phyloP scores from a whole-genome alignment of 2,329 filamentous ascomycete species.

The Scedosporium boydii region DNA sequence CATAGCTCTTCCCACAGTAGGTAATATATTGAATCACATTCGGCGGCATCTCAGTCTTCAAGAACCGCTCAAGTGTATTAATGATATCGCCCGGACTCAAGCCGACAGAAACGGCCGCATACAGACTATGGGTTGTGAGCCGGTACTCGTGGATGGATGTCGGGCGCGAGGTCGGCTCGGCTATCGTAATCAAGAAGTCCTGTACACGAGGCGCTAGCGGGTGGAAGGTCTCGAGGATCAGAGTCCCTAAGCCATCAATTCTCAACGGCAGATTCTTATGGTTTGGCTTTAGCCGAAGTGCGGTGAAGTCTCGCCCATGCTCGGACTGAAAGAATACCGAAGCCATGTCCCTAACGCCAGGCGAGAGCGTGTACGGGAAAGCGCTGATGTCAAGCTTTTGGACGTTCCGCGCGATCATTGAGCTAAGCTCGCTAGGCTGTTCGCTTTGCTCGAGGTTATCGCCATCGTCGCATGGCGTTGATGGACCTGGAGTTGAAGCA shows the following conservation, averaged over 20 bases:
- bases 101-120: constrained; percentile 90
- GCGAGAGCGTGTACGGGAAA: constrained; percentile 36
- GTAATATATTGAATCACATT: constrained; percentile 69
- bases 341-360: constrained; percentile 18
- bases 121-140: constrained; percentile 84
- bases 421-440: no score
- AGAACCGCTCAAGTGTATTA: constrained; percentile 74
- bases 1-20: constrained; percentile 79
- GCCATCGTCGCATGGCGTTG: constrained; percentile 48
- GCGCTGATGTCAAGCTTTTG: constrained; percentile 25
- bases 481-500: constrained; percentile 50
- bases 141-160: constrained; percentile 89
- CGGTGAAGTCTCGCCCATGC: constrained; percentile 58
- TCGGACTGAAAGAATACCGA: no score
- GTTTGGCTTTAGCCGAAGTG: constrained; percentile 74
- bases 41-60: constrained; percentile 80
- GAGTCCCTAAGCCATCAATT: constrained; percentile 80
- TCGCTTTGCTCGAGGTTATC: constrained; percentile 13
- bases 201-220: constrained; percentile 79
- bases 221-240: constrained; percentile 91
- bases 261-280: constrained; percentile 84
- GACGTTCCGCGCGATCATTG: constrained; percentile 36
- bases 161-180: constrained; percentile 83
- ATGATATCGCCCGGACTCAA: constrained; percentile 84
- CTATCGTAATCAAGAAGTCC: constrained; percentile 91